Conservation (phyloP, 805 yeast genomes). For the Saturnispora silvae region DNA sequence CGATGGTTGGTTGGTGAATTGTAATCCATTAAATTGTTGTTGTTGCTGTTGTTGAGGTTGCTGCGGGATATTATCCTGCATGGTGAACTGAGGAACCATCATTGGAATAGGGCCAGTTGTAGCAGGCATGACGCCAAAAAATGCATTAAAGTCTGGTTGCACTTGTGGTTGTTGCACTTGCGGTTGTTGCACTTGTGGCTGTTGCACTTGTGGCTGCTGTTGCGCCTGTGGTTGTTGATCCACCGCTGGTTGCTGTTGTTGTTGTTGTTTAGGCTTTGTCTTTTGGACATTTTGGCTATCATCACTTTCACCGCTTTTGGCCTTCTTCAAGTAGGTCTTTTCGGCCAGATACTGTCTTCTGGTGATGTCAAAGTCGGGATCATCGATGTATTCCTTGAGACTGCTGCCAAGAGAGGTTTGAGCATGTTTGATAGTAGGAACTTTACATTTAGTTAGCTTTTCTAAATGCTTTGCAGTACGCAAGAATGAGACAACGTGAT, state of each 20-base stretch:
- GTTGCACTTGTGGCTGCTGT: slow-evolving; percentile 7
- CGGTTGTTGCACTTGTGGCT: slow-evolving; percentile 2
- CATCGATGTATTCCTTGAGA: slow-evolving; percentile 79
- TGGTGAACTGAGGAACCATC: not conserved
- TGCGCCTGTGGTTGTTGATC: slow-evolving; percentile 12
- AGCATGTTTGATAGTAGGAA: slow-evolving; percentile 94
- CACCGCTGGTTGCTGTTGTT: not conserved
- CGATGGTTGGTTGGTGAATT: slow-evolving; percentile 1
- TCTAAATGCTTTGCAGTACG: slow-evolving; percentile 85
- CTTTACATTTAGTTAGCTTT: slow-evolving; percentile 76
- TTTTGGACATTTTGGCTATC: not conserved
- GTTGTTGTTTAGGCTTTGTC: not conserved
- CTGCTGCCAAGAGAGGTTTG: slow-evolving; percentile 86
- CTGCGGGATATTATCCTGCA: not conserved
- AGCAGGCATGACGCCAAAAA: too few species aligned
- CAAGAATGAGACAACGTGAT: slow-evolving; percentile 76
- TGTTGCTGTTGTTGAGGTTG: not conserved
- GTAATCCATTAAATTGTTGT: too few species aligned
- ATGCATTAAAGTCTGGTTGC: not conserved
- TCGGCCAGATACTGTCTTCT: slow-evolving; percentile 70
- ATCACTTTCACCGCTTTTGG: not conserved
- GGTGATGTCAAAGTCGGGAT: slow-evolving; percentile 73
- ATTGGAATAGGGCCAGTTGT: too few species aligned
- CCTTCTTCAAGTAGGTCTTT: slow-evolving; percentile 32
- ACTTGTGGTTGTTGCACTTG: not conserved